Percentiles rank a stretch among this genome's conserved stretches.
Evolutionary conservation across 352 stramenopile species (phyloP).

Genomic region (Globisporangium irregulare): DNA sequence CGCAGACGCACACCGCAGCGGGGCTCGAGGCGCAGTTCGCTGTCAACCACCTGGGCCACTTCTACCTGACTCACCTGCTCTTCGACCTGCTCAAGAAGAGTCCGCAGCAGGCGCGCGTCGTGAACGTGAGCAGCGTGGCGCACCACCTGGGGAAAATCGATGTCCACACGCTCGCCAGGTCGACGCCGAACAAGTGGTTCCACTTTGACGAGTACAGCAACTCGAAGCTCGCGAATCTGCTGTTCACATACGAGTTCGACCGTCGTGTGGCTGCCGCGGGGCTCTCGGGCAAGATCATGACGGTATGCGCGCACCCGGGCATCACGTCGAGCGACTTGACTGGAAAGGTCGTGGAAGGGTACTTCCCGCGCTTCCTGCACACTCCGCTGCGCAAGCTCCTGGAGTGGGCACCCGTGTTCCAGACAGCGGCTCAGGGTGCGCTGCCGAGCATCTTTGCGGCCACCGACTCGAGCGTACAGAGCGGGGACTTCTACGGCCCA

Average conservation of each 20-base stretch:
- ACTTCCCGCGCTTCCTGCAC: slow-evolving; percentile 25
- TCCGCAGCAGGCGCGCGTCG: slow-evolving; percentile 24
- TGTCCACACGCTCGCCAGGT: slow-evolving; percentile 26
- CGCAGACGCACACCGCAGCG: slow-evolving; percentile 28
- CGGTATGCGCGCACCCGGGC: slow-evolving; percentile 27
- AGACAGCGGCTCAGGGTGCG: slow-evolving; percentile 22
- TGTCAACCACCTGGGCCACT: slow-evolving; percentile 62
- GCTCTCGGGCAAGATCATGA: slow-evolving; percentile 24
- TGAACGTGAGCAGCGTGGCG: slow-evolving; percentile 36
- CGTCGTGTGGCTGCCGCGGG: slow-evolving; percentile 27
- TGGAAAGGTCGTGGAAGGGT: slow-evolving; percentile 22
- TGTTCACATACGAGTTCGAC: slow-evolving; percentile 48
- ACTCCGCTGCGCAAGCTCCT: slow-evolving; percentile 20
- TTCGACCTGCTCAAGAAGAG: slow-evolving; percentile 42
- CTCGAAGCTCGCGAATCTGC: slow-evolving; percentile 44
- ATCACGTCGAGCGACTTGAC: slow-evolving; percentile 23
- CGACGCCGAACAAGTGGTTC: slow-evolving; percentile 23
- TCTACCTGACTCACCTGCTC: slow-evolving; percentile 48
- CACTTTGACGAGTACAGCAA: slow-evolving; percentile 47
- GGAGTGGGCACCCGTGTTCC: slow-evolving; percentile 18
- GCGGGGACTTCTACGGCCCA: slow-evolving; percentile 28
- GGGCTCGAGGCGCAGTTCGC: slow-evolving; percentile 61
- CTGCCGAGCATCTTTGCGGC: slow-evolving; percentile 30
- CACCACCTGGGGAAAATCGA: slow-evolving; percentile 31
- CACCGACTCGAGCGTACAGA: slow-evolving; percentile 17